Percentiles rank a stretch among this genome's conserved stretches.
Conservation (phyloP, 306 rosid species). For the Bauhinia variegata region DNA sequence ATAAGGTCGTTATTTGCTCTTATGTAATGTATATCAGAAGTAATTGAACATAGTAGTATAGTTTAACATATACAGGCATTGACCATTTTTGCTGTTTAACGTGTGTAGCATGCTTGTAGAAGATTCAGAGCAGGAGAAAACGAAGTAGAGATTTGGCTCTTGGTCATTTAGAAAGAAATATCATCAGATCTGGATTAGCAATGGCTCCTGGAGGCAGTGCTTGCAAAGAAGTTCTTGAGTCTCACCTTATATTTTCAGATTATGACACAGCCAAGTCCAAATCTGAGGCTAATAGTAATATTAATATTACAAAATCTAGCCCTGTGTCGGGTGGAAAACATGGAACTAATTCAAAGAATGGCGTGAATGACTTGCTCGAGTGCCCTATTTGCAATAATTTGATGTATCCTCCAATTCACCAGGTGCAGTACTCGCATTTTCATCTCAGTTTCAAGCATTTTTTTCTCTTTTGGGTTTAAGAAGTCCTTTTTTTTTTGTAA, state of each 20-base stretch:
- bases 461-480: neutral
- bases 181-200: slow-evolving; percentile 39
- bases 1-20: neutral
- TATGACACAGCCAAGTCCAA: slow-evolving; percentile 61
- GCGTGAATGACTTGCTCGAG: slow-evolving; percentile 80
- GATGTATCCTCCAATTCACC: slow-evolving; percentile 97
- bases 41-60: slow-evolving; percentile 9
- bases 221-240: slow-evolving; percentile 72
- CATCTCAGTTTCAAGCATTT: neutral
- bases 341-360: slow-evolving; percentile 68
- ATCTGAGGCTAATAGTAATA: slow-evolving; percentile 53
- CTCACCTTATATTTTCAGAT: slow-evolving; percentile 54
- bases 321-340: slow-evolving; percentile 56
- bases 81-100: slow-evolving; percentile 36
- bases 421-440: slow-evolving; percentile 54
- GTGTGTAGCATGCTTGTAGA: slow-evolving; percentile 37
- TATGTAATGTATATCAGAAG: slow-evolving; percentile 5
- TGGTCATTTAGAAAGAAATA: slow-evolving; percentile 31
- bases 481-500: neutral
- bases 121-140: slow-evolving; percentile 33
- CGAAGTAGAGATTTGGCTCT: slow-evolving; percentile 21
- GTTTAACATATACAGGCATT: slow-evolving; percentile 12
- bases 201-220: slow-evolving; percentile 78
- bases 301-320: slow-evolving; percentile 46
- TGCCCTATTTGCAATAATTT: slow-evolving; percentile 82